Conservation (phyloP, 257 asterid species). For the Verbascum thapsus region DNA sequence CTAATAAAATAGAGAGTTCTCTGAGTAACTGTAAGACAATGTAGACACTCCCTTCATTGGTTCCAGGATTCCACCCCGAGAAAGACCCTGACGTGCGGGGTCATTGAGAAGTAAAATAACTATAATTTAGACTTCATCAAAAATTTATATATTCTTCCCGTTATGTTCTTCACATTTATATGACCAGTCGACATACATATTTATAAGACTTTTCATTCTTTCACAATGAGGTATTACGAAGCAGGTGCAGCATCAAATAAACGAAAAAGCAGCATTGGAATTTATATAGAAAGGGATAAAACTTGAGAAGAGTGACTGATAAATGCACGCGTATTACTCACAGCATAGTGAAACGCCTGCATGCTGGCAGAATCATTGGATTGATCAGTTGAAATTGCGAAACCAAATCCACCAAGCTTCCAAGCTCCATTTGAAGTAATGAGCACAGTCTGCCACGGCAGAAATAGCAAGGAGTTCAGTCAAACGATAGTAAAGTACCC, state of each 20-base stretch:
- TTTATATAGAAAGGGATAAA: constrained; percentile 7
- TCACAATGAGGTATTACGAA: constrained; percentile 19
- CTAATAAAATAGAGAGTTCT: constrained; percentile 13
- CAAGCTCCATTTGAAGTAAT: constrained; percentile 98
- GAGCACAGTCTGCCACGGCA: constrained; percentile 65
- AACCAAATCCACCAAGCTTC: constrained; percentile 98
- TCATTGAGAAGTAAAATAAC: constrained; percentile 16
- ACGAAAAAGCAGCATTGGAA: constrained; percentile 11
- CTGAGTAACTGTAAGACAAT: constrained; percentile 16
- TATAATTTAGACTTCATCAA: background rate
- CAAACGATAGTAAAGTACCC: constrained; percentile 26
- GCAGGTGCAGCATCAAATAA: constrained; percentile 13
- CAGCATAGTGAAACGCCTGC: constrained; percentile 94
- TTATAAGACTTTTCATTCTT: constrained; percentile 14
- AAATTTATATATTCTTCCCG: constrained; percentile 11
- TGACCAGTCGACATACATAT: background rate
- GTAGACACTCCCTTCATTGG: constrained; percentile 17
- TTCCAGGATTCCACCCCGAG: background rate
- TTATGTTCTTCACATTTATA: constrained; percentile 11
- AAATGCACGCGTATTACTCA: constrained; percentile 54
- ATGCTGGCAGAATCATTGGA: constrained; percentile 56
- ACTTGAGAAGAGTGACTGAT: constrained; percentile 12
- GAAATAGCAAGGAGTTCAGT: constrained; percentile 26
- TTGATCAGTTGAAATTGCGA: constrained; percentile 73
- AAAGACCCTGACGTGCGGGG: constrained; percentile 1